Evolutionary conservation across 1,284 basidiomycete species (phyloP), one percentile per base, ranked within the genome.

Genomic region (Naganishia cerealis): DNA sequence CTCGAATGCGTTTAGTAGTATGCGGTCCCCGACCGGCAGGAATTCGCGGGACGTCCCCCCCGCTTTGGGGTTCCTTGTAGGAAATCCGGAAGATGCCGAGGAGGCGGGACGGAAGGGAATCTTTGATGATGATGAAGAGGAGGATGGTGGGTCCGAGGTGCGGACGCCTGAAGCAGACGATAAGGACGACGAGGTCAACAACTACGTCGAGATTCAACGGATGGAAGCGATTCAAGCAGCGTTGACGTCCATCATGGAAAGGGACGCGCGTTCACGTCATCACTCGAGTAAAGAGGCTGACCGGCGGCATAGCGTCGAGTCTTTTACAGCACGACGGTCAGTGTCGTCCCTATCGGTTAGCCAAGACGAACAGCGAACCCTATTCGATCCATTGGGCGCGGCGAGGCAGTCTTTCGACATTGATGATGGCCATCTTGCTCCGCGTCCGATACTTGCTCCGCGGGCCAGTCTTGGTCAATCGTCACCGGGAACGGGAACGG

Each of bases 211-310:
- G 75, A 82, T 83, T 12, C 84, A 88, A 72, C 84, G 91, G 42
- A 94, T 96, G 86, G 91, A 93, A 72, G 93, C 92, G 3, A 93
- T 97, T 26, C 92, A 94, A 75, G 91, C 92, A 4, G 94, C 94
- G 0, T 83, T 98, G 69, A 94, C 90, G 18, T 91, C 93, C 75
- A 96, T 98, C 77, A 94, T 97, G 73, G 90, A 91, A 1, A 83
- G 88, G 38, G 92, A 94, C 50, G 75, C 85, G 86, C 70, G 83
- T 84, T 69, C 81, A 1, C 57, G 71, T 18, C 21, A n/a, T 42
- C 46, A 50, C 46, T 9, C 46, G n/a, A 9, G 9, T 9, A 50
- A 24, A 24, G n/a, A 24, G 46, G 57, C 43, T 40, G 42, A 53
- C 39, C 66, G 46, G 24, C 48, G 48, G 36, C 56, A 56, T 3